These are phyloP conservation scores for Chaetomiaceae sp. DNA, from an alignment of 2,329 filamentous ascomycete genomes.

Conservation along the genomic window DNA sequence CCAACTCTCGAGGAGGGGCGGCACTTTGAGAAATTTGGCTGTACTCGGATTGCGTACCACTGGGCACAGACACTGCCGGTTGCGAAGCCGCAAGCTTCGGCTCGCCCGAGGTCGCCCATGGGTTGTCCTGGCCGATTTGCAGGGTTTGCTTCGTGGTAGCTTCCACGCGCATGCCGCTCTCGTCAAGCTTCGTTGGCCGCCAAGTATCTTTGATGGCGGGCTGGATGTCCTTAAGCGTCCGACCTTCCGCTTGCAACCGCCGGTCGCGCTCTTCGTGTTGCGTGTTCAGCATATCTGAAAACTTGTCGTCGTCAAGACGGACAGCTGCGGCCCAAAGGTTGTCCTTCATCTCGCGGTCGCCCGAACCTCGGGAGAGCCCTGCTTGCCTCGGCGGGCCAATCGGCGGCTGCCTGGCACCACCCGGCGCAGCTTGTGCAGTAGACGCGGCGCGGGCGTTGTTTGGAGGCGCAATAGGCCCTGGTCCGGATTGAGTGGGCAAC, in stretches of 20 bases:
- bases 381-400: conserved; percentile 29
- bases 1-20: conserved; percentile 8
- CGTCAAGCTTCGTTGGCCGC: conserved; percentile 38
- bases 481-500: conserved; percentile 30
- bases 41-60: conserved; percentile 12
- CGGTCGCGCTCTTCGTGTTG: conserved; percentile 38
- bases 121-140: conserved; percentile 25
- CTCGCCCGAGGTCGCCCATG: conserved; percentile 18
- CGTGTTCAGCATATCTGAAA: conserved; percentile 34
- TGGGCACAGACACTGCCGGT: conserved; percentile 6
- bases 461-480: conserved; percentile 41
- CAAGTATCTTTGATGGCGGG: conserved; percentile 49
- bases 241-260: conserved; percentile 39
- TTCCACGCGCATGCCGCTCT: conserved; percentile 32
- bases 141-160: conserved; percentile 26
- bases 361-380: background rate
- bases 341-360: conserved; percentile 16
- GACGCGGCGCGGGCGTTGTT: conserved; percentile 12
- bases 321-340: conserved; percentile 24
- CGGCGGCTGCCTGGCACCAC: conserved; percentile 25
- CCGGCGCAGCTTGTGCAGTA: conserved; percentile 5
- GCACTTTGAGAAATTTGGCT: conserved; percentile 14
- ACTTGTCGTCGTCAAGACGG: conserved; percentile 38
- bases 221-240: conserved; percentile 40
- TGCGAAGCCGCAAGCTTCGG: conserved; percentile 14